Conservation (phyloP, 495 filamentous ascomycete genomes). For the Annulohypoxylon nitens region DNA sequence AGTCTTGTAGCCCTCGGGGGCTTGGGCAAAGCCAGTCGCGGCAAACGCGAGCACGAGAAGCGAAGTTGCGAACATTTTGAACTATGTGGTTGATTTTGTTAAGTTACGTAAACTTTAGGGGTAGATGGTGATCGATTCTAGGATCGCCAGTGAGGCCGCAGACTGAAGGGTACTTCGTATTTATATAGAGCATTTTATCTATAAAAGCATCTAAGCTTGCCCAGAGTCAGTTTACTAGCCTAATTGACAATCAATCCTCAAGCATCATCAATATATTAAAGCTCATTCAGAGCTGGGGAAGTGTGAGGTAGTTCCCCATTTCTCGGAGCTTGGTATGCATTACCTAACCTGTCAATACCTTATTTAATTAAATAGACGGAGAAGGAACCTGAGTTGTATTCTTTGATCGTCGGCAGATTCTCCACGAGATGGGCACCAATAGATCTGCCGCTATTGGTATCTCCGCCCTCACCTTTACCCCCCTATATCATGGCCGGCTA, state of each 20-base stretch:
- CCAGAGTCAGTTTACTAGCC: slow-evolving; percentile 38
- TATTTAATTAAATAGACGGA: slow-evolving; percentile 41
- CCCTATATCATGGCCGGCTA: slow-evolving; percentile 49
- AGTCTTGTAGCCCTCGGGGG: slow-evolving; percentile 58
- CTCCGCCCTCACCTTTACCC: slow-evolving; percentile 35
- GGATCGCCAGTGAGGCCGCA: slow-evolving; percentile 32
- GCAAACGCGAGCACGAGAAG: slow-evolving; percentile 59
- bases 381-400: slow-evolving; percentile 32
- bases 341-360: slow-evolving; percentile 39
- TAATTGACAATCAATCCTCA: slow-evolving; percentile 40
- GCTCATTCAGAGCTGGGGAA: slow-evolving; percentile 16
- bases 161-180: slow-evolving; percentile 18
- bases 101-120: slow-evolving; percentile 18
- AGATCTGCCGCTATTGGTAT: slow-evolving; percentile 47
- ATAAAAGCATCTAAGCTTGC: slow-evolving; percentile 18
- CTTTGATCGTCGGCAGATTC: slow-evolving; percentile 52
- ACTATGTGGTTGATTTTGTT: slow-evolving; percentile 9
- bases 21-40: slow-evolving; percentile 60
- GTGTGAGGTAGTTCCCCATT: slow-evolving; percentile 16
- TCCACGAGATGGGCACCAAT: slow-evolving; percentile 42
- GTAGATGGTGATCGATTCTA: neutral
- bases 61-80: slow-evolving; percentile 57
- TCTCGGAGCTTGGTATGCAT: slow-evolving; percentile 48
- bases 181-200: slow-evolving; percentile 29
- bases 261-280: slow-evolving; percentile 43